Evolutionary conservation across 2,329 filamentous ascomycete genomes (phyloP).

Genomic region (Scedosporium aurantiacum): DNA sequence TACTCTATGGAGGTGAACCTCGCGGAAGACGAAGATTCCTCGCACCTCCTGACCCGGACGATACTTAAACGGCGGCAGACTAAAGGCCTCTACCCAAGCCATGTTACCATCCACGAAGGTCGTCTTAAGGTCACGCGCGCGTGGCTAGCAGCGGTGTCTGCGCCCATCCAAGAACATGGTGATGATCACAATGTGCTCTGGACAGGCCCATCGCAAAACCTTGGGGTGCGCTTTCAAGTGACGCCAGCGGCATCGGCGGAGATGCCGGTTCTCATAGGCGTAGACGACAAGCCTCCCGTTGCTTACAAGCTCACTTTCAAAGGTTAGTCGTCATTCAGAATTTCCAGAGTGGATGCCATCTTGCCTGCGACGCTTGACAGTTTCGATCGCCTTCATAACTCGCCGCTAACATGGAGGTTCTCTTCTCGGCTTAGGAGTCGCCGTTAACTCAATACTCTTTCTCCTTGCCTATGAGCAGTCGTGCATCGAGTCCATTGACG

Average conservation of each 20-base stretch:
- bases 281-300: slow-evolving; percentile 54
- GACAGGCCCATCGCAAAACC: slow-evolving; percentile 50
- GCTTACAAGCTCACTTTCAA: slow-evolving; percentile 62
- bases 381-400: not conserved
- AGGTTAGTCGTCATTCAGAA: slow-evolving; percentile 38
- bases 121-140: slow-evolving; percentile 61
- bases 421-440: not conserved
- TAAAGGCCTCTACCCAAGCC: slow-evolving; percentile 50
- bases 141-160: slow-evolving; percentile 52
- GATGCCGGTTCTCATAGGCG: slow-evolving; percentile 42
- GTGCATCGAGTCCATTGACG: not conserved
- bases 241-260: slow-evolving; percentile 20
- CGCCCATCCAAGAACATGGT: slow-evolving; percentile 5
- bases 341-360: not conserved
- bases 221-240: slow-evolving; percentile 60
- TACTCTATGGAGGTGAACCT: slow-evolving; percentile 52
- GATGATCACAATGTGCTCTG: slow-evolving; percentile 44
- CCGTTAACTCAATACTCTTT: not conserved
- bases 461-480: not conserved
- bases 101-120: slow-evolving; percentile 55
- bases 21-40: slow-evolving; percentile 61
- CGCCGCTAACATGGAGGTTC: not conserved
- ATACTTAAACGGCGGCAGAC: slow-evolving; percentile 58
- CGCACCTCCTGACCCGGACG: slow-evolving; percentile 58
- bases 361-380: not conserved